phyloP scores from a whole-genome alignment of 257 asterid genomes.

The Jaltomata sinuosa region DNA sequence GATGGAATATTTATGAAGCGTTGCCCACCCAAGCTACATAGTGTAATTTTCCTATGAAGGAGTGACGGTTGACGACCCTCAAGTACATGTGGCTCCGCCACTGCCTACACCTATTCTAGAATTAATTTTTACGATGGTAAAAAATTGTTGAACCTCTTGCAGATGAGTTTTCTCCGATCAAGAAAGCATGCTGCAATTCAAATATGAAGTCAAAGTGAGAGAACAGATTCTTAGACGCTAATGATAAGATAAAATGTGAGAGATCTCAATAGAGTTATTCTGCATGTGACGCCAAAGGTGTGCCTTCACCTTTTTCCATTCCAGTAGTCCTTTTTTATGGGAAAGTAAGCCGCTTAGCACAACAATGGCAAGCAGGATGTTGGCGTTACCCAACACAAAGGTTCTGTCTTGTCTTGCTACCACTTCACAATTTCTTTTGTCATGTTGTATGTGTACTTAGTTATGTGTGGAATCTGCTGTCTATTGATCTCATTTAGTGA shows the following conservation, averaged over 20 bases:
- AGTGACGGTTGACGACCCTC: too few relatives aligned
- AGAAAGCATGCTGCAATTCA: conserved; percentile 54
- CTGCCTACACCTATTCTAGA: too few relatives aligned
- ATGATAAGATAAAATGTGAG: conserved; percentile 20
- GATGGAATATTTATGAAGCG: too few relatives aligned
- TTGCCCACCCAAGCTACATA: too few relatives aligned
- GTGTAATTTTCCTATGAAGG: too few relatives aligned
- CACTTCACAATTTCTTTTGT: neutral
- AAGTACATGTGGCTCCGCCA: too few relatives aligned
- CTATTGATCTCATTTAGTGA: neutral
- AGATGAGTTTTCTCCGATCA: too few relatives aligned
- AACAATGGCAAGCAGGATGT: neutral
- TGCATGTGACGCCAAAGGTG: neutral
- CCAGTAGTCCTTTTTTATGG: neutral
- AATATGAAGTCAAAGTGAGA: too few relatives aligned
- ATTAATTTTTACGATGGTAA: too few relatives aligned
- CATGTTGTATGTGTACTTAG: neutral
- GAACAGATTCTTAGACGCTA: conserved; percentile 27
- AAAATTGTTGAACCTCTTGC: too few relatives aligned
- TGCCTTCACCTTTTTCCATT: neutral
- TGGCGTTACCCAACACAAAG: too few relatives aligned
- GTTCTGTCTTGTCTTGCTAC: neutral
- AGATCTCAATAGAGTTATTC: neutral
- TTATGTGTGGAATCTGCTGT: neutral
- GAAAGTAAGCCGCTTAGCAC: neutral